phyloP scores from a whole-genome alignment of 176 grass and related monocot species.

The Avena atlantica region DNA sequence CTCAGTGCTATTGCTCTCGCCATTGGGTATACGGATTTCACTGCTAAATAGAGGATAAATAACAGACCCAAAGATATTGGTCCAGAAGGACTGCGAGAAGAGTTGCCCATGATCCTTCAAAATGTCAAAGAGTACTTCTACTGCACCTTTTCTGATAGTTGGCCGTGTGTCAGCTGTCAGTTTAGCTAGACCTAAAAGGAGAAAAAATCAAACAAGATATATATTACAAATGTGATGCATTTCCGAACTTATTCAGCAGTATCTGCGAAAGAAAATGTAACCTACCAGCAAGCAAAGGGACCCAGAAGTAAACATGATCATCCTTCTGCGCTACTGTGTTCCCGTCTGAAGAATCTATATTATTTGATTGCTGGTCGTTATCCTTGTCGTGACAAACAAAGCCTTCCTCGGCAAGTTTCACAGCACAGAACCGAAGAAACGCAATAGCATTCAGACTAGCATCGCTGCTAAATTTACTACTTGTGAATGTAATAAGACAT shows the following conservation, averaged over 20 bases:
- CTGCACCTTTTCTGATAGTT: constrained; percentile 94
- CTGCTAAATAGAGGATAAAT: constrained; percentile 84
- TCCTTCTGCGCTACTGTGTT: constrained; percentile 62
- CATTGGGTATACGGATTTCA: constrained; percentile 47
- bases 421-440: constrained; percentile 97
- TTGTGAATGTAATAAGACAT: constrained; percentile 97
- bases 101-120: constrained; percentile 91
- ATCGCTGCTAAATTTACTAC: constrained; percentile 98
- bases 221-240: constrained; percentile 31
- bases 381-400: constrained; percentile 73
- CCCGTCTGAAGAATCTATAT: constrained; percentile 61
- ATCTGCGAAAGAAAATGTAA: constrained; percentile 35
- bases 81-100: constrained; percentile 83
- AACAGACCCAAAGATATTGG: constrained; percentile 79
- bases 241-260: constrained; percentile 28
- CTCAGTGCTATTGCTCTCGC: constrained; percentile 53
- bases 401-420: constrained; percentile 95
- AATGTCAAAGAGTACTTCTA: constrained; percentile 98
- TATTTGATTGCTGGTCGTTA: constrained; percentile 49
- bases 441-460: constrained; percentile 98
- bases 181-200: constrained; percentile 80
- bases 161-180: constrained; percentile 85
- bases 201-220: constrained; percentile 15
- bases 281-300: constrained; percentile 88
- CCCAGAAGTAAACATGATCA: constrained; percentile 96